Base-by-base conservation (phyloP, 768 basidiomycete species). In the Collybia nuda region DNA sequence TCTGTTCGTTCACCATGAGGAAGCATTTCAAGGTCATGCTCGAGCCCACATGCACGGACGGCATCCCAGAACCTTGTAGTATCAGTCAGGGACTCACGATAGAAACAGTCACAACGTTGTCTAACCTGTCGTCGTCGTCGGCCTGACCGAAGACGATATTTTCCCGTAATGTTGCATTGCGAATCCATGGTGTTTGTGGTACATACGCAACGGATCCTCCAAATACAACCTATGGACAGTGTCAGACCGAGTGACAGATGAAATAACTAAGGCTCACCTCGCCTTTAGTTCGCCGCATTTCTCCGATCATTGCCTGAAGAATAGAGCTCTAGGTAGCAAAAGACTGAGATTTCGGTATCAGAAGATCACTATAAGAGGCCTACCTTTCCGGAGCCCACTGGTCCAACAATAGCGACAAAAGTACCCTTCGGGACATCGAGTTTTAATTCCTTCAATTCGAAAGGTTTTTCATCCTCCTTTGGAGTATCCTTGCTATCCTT, bases 81-180 rank as follows among this genome's bases (percentile, higher is more conserved):
- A 15, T 53, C 15, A 14, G 17, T 11, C 18, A 32, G 52, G n/a
- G 1, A 35, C 9, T 24, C 36, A 26, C 4, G 18, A 12, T 37
- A 21, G 32, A 43, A 15, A 12, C 2, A n/a, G 3, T n/a, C 44
- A 46, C n/a, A 39, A 19, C 6, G 12, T 22, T 2, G 55, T 61
- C 17, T 37, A 7, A 80, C 80, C 67, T 75, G 11, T 74, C 70
- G 36, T 83, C 80, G 46, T 91, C 80, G 50, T 82, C 83, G 5
- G 72, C 67, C 56, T 81, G 76, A 0, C 88, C 90, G 60, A 93
- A 92, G 0, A 84, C 59, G 55, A 93, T 80, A 63, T 93, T 93
- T 45, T 87, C 79, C 21, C 82, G 75, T 21, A 92, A 66, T 0
- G 85, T 88, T 0, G 84, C 84, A 62, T 85, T 85, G 58, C 68